These are phyloP conservation scores for Fusarium solani-melongenae DNA, from an alignment of 2,329 filamentous ascomycete species.

Conservation along the genomic window DNA sequence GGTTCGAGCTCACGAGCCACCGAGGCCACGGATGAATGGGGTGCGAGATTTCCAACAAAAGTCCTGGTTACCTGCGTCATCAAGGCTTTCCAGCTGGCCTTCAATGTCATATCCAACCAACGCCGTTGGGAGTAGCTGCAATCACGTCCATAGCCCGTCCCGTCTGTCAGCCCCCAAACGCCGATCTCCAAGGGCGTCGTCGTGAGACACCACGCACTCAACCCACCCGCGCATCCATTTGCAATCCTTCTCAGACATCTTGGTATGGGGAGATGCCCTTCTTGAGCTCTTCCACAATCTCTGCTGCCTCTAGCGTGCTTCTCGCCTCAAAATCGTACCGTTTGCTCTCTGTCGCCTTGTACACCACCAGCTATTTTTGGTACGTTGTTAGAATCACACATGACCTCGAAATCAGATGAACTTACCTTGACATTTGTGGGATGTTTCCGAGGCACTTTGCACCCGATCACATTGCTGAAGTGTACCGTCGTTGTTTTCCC, in stretches of 20 bases:
- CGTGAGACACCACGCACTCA: slow-evolving; percentile 4
- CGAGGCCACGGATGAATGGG: not conserved
- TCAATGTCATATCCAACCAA: not conserved
- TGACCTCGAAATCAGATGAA: slow-evolving; percentile 2
- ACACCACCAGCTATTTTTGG: slow-evolving; percentile 71
- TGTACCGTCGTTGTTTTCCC: slow-evolving; percentile 84
- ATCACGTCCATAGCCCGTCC: not conserved
- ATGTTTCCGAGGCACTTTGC: slow-evolving; percentile 83
- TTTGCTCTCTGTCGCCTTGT: slow-evolving; percentile 80
- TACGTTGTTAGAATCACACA: slow-evolving; percentile 18
- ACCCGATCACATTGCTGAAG: slow-evolving; percentile 84
- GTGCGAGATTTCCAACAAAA: not conserved
- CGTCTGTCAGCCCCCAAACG: slow-evolving; percentile 1
- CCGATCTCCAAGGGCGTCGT: not conserved
- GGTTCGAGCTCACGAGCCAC: not conserved
- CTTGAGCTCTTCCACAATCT: slow-evolving; percentile 83
- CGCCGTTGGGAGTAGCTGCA: not conserved
- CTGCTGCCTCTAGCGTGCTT: slow-evolving; percentile 76
- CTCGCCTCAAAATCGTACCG: slow-evolving; percentile 88
- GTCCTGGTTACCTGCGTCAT: slow-evolving; percentile 4
- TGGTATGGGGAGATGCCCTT: slow-evolving; percentile 77
- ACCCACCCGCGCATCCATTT: not conserved
- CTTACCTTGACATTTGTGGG: slow-evolving; percentile 82
- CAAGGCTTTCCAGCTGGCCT: not conserved
- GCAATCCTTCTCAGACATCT: slow-evolving; percentile 50